These are phyloP conservation scores for Moricandia arvensis DNA, from an alignment of 345 rosid species.

Conservation along the genomic window DNA sequence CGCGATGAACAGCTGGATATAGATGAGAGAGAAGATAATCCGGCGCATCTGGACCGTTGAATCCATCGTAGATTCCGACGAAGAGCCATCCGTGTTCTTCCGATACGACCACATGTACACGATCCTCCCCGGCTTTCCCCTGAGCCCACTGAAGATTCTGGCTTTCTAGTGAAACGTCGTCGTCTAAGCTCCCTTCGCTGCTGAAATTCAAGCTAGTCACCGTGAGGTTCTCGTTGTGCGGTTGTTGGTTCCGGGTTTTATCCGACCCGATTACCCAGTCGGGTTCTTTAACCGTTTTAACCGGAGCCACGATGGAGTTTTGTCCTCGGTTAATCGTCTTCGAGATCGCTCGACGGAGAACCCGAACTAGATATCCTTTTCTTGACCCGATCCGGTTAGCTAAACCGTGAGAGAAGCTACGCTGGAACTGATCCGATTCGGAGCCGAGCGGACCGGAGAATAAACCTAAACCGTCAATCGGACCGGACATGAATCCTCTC, in stretches of 20 bases:
- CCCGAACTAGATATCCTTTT: constrained; percentile 64
- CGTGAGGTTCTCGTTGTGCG: constrained; percentile 64
- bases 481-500: constrained; percentile 89
- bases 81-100: constrained; percentile 95
- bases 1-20: constrained; percentile 68
- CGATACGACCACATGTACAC: constrained; percentile 97
- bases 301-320: constrained; percentile 78
- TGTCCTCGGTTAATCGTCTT: constrained; percentile 68
- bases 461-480: constrained; percentile 61
- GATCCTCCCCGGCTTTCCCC: constrained; percentile 98
- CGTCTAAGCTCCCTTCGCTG: constrained; percentile 75
- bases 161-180: constrained; percentile 61
- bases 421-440: constrained; percentile 60
- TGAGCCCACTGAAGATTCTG: constrained; percentile 98
- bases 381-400: constrained; percentile 45
- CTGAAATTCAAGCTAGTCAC: constrained; percentile 50
- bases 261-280: constrained; percentile 71
- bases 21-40: constrained; percentile 74
- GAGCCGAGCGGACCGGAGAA: constrained; percentile 56
- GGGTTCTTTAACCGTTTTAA: constrained; percentile 67
- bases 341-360: constrained; percentile 66
- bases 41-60: constrained; percentile 98
- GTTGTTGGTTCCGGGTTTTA: constrained; percentile 36
- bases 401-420: constrained; percentile 82
- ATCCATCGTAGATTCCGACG: constrained; percentile 96